These are phyloP conservation scores for Quercus cerris DNA, from an alignment of 306 rosid species.

Conservation along the genomic window DNA sequence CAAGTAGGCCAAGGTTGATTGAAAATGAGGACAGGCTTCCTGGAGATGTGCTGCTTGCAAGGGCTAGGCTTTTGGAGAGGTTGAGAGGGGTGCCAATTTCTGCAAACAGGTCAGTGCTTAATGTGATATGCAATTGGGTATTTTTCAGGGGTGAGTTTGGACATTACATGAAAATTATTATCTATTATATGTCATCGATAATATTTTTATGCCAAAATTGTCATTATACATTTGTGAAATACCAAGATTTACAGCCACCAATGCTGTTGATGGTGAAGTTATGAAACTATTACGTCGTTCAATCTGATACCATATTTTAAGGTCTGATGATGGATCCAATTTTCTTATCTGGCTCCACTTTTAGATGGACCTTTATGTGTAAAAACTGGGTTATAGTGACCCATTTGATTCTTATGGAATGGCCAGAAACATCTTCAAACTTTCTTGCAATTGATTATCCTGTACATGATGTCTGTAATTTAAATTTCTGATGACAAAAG, in stretches of 20 bases:
- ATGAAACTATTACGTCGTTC: background rate
- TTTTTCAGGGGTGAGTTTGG: background rate
- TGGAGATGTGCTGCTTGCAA: slow-evolving; percentile 69
- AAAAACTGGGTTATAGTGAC: background rate
- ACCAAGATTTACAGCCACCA: background rate
- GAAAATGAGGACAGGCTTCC: slow-evolving; percentile 63
- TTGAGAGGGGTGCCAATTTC: slow-evolving; percentile 65
- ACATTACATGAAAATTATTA: background rate
- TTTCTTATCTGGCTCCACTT: background rate
- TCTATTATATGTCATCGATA: no score
- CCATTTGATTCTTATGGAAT: no score
- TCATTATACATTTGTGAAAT: background rate
- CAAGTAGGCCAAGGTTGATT: slow-evolving; percentile 29
- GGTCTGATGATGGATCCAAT: background rate
- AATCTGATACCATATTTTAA: background rate
- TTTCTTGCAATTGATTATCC: background rate
- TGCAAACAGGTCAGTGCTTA: slow-evolving; percentile 47
- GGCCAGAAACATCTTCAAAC: background rate
- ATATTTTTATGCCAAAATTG: background rate
- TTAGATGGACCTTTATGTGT: background rate
- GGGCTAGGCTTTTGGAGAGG: slow-evolving; percentile 84
- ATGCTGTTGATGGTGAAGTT: background rate
- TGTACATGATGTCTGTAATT: background rate
- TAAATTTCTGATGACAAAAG: background rate
- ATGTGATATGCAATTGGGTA: slow-evolving; percentile 3